Percentiles rank a stretch among this genome's conserved stretches.
phyloP scores from a whole-genome alignment of 2,329 filamentous ascomycete genomes.

The Pestalotiopsis sp. region DNA sequence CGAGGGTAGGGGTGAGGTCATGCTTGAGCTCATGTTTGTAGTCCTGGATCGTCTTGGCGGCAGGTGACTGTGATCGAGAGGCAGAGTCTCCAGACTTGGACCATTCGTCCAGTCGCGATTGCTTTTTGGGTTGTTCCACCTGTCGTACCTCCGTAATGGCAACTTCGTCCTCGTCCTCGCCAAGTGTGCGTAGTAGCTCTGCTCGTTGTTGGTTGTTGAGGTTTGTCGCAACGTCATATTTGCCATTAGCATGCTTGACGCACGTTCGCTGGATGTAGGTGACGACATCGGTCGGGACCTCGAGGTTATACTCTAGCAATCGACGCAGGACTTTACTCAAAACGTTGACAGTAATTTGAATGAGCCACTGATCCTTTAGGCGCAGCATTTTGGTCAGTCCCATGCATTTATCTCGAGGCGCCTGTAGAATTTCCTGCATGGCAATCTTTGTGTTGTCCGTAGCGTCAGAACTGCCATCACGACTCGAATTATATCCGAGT shows the following conservation, averaged over 20 bases:
- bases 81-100: slow-evolving; percentile 50
- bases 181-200: slow-evolving; percentile 69
- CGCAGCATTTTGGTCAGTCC: slow-evolving; percentile 87
- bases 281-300: slow-evolving; percentile 63
- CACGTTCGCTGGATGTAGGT: slow-evolving; percentile 69
- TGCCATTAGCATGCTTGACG: slow-evolving; percentile 58
- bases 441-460: slow-evolving; percentile 31
- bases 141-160: slow-evolving; percentile 47
- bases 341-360: slow-evolving; percentile 79
- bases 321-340: slow-evolving; percentile 83
- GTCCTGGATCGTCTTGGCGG: slow-evolving; percentile 44
- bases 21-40: slow-evolving; percentile 49
- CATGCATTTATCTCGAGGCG: slow-evolving; percentile 64
- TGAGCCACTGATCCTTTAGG: slow-evolving; percentile 83
- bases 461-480: slow-evolving; percentile 24
- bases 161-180: slow-evolving; percentile 56
- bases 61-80: slow-evolving; percentile 23
- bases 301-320: slow-evolving; percentile 76
- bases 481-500: slow-evolving; percentile 41
- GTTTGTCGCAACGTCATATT: slow-evolving; percentile 72
- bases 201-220: slow-evolving; percentile 82
- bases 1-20: slow-evolving; percentile 46
- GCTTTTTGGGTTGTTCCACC: slow-evolving; percentile 49
- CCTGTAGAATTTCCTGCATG: slow-evolving; percentile 58
- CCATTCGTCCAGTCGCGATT: slow-evolving; percentile 64